phyloP scores from a whole-genome alignment of 2,329 filamentous ascomycete species.

The Cladorrhinum sp. region DNA sequence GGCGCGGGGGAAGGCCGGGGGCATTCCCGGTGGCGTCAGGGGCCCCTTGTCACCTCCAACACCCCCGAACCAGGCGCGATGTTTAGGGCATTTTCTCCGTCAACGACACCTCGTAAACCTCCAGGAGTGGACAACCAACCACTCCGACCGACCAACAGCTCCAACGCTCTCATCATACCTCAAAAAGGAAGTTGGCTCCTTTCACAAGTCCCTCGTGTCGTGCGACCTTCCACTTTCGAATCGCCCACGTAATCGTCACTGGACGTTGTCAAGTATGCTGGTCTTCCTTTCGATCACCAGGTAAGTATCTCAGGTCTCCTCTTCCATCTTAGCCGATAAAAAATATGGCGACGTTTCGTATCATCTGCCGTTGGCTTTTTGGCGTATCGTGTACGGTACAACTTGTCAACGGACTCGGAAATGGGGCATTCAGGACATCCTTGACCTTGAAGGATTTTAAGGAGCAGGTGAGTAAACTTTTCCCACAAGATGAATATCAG shows the following conservation, averaged over 20 bases:
- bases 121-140: neutral
- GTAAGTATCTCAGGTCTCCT: neutral
- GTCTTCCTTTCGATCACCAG: neutral
- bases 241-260: neutral
- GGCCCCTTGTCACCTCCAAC: neutral
- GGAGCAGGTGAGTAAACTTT: conserved; percentile 18
- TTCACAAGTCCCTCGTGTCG: neutral
- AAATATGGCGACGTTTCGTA: conserved; percentile 5
- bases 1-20: neutral
- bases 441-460: conserved; percentile 21
- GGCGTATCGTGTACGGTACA: conserved; percentile 9
- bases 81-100: neutral
- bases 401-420: conserved; percentile 9
- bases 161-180: neutral
- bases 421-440: conserved; percentile 18
- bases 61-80: no score
- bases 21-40: neutral
- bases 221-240: neutral
- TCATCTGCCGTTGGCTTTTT: neutral
- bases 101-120: neutral
- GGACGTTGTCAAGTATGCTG: no score
- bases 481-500: no score
- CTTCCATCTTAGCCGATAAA: neutral
- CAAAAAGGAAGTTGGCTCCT: neutral
- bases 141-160: neutral